Percentiles rank a stretch among this genome's conserved stretches.
Evolutionary conservation across 108 stramenopile species (phyloP).

Genomic region (Mediolabrus comicus): DNA sequence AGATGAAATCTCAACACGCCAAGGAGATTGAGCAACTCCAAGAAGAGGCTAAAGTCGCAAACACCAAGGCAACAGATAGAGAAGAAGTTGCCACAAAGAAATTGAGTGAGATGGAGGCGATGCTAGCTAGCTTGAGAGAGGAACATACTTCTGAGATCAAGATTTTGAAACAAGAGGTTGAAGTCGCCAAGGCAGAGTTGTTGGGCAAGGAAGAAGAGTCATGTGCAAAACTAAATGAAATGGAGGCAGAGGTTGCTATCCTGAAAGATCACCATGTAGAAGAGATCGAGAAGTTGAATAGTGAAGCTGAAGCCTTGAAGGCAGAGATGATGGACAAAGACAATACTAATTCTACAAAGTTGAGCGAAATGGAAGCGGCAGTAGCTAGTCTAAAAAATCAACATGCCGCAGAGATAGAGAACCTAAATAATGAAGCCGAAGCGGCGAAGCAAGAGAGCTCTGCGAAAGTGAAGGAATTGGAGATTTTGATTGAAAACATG

Average conservation of each 20-base stretch:
- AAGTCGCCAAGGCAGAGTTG: background rate
- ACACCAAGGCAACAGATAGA: background rate
- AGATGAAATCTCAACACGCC: background rate
- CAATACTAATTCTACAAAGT: no score
- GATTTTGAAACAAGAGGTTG: background rate
- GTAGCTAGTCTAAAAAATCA: no score
- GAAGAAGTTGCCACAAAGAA: background rate
- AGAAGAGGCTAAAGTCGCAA: background rate
- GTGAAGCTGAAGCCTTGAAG: conserved; percentile 5
- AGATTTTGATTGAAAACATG: conserved; percentile 1
- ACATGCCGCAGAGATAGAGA: no score
- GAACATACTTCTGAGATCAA: background rate
- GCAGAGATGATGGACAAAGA: conserved; percentile 2
- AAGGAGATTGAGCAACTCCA: background rate
- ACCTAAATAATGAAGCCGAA: no score
- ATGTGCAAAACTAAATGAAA: background rate
- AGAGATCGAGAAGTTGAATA: background rate
- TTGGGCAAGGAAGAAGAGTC: background rate
- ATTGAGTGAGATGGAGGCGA: background rate
- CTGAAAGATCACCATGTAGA: background rate
- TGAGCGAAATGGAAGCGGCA: no score
- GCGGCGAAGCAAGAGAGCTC: no score
- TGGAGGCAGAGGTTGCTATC: background rate
- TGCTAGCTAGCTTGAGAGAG: background rate
- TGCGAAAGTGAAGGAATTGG: background rate